Evolutionary conservation across 345 rosid genomes (phyloP).

Genomic region (Sapria himalayana): DNA sequence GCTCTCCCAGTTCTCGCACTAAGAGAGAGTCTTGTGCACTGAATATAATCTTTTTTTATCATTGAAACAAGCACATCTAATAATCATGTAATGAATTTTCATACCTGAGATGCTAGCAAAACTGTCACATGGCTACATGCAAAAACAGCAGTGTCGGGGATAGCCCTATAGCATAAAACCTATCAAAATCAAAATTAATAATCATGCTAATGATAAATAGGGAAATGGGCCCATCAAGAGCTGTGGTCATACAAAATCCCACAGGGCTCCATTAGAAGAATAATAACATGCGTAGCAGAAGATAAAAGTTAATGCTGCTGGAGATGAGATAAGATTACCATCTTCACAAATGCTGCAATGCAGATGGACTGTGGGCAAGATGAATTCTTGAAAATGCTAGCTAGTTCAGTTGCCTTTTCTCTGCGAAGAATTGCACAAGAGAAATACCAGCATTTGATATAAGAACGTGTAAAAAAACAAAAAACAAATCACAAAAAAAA

Average conservation of each 20-base stretch:
- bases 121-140: constrained; percentile 57
- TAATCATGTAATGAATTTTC: no score
- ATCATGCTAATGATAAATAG: constrained; percentile 4
- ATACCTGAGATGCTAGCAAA: constrained; percentile 66
- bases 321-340: constrained; percentile 29
- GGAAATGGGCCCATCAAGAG: no score
- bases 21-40: no score
- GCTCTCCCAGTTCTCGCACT: no score
- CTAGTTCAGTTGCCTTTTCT: constrained; percentile 40
- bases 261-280: no score
- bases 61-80: no score
- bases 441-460: no score
- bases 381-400: constrained; percentile 46
- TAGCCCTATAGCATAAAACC: constrained; percentile 45
- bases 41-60: no score
- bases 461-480: background rate
- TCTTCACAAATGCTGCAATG: constrained; percentile 48
- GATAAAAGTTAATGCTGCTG: constrained; percentile 1
- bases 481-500: background rate
- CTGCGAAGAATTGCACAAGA: no score
- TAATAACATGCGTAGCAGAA: no score
- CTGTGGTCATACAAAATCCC: no score
- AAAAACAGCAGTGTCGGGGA: constrained; percentile 39
- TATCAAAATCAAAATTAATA: constrained; percentile 12
- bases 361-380: constrained; percentile 57